phyloP scores from a whole-genome alignment of 306 rosid species.

The Inga leiocalycina region DNA sequence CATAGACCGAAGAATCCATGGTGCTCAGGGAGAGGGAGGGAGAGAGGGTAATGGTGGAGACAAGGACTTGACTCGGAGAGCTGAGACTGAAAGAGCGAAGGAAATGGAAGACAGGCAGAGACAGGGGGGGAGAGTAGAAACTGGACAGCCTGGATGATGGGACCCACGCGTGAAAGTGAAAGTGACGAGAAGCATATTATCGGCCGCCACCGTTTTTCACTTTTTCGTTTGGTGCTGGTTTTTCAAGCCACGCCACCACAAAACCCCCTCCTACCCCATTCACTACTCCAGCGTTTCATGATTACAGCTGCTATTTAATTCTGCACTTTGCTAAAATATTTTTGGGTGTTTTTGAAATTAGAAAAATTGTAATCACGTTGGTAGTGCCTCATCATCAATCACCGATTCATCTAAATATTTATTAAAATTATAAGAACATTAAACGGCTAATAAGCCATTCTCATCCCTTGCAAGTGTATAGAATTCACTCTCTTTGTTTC shows the following conservation, averaged over 20 bases:
- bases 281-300: too few relatives aligned
- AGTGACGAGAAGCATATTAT: neutral
- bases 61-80: neutral
- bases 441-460: too few relatives aligned
- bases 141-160: neutral
- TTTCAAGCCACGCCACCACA: neutral
- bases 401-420: too few relatives aligned
- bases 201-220: neutral
- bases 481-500: too few relatives aligned
- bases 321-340: too few relatives aligned
- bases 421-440: too few relatives aligned
- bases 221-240: neutral
- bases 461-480: too few relatives aligned
- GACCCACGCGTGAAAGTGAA: neutral
- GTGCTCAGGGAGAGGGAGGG: neutral
- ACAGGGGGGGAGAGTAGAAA: neutral
- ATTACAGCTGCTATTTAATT: neutral
- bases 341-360: too few relatives aligned
- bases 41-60: neutral
- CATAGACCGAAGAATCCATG: slow-evolving; percentile 9
- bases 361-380: too few relatives aligned
- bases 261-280: neutral
- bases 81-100: neutral
- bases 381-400: too few relatives aligned
- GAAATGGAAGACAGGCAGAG: neutral